A percentile compares a stretch with the other conserved stretches of the same genome.
Conservation (phyloP, 2,329 filamentous ascomycete species). For the Penicillium occitanis region DNA sequence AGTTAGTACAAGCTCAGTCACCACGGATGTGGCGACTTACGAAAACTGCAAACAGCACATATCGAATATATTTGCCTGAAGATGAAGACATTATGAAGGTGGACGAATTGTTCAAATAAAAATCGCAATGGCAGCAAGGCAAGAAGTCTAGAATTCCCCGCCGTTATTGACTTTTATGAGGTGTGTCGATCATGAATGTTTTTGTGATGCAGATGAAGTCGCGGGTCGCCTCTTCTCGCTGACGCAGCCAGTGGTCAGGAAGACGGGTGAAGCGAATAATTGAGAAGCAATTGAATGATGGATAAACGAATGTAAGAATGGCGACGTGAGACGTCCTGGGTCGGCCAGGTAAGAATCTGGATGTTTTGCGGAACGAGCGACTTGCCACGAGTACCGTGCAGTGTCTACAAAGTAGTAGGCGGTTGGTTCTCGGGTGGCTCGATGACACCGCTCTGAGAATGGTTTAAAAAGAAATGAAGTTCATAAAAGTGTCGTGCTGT, state of each 20-base stretch:
- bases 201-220: not conserved
- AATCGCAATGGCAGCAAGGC: not conserved
- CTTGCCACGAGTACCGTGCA: not conserved
- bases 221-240: not conserved
- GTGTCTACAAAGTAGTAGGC: not conserved
- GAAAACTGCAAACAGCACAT: slow-evolving; percentile 77
- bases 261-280: not conserved
- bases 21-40: slow-evolving; percentile 54
- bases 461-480: not conserved
- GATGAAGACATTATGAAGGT: slow-evolving; percentile 35
- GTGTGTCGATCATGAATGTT: slow-evolving; percentile 9
- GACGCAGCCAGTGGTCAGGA: slow-evolving; percentile 6
- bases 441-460: not conserved
- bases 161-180: not conserved
- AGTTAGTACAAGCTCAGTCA: slow-evolving; percentile 16
- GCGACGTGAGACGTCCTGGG: not conserved
- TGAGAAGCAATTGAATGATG: not conserved
- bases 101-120: not conserved
- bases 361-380: slow-evolving; percentile 9
- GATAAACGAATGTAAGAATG: slow-evolving; percentile 8
- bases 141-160: not conserved
- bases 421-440: not conserved
- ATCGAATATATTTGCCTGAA: slow-evolving; percentile 51
- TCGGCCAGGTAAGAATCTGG: slow-evolving; percentile 1
- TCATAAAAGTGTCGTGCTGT: not conserved